These are phyloP conservation scores for Candida sonorensis DNA, from an alignment of 805 yeast genomes.

Conservation along the genomic window DNA sequence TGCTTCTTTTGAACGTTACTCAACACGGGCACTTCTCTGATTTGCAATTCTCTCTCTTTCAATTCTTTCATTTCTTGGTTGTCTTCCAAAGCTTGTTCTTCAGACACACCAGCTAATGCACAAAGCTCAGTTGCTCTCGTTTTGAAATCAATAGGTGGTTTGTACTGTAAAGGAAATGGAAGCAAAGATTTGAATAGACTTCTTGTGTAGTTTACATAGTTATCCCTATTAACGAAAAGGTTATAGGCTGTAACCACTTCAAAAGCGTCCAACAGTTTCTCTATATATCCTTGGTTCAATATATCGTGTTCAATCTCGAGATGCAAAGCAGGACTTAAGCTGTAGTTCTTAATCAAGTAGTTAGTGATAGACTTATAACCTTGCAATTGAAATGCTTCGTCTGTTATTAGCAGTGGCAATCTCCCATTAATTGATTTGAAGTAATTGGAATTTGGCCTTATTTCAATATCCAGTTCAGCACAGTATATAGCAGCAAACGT, in stretches of 20 bases:
- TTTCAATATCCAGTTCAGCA: conserved; percentile 19
- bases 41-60: conserved; percentile 18
- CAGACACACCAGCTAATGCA: conserved; percentile 26
- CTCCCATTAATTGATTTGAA: conserved; percentile 41
- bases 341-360: conserved; percentile 17
- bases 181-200: conserved; percentile 43
- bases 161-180: conserved; percentile 73
- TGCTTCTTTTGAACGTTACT: conserved; percentile 22
- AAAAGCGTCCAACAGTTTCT: conserved; percentile 35
- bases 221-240: conserved; percentile 45
- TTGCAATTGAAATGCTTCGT: conserved; percentile 21
- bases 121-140: conserved; percentile 26
- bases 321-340: background rate
- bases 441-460: conserved; percentile 54
- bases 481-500: conserved; percentile 32
- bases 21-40: conserved; percentile 23
- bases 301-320: conserved; percentile 15
- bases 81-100: conserved; percentile 25
- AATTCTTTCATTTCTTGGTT: conserved; percentile 18
- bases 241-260: conserved; percentile 48
- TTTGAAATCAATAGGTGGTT: conserved; percentile 47
- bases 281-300: conserved; percentile 37
- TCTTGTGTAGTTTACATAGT: conserved; percentile 57
- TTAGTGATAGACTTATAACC: conserved; percentile 37
- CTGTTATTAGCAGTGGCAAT: conserved; percentile 39